phyloP scores from a whole-genome alignment of 257 asterid species.

The Leptodermis oblonga region DNA sequence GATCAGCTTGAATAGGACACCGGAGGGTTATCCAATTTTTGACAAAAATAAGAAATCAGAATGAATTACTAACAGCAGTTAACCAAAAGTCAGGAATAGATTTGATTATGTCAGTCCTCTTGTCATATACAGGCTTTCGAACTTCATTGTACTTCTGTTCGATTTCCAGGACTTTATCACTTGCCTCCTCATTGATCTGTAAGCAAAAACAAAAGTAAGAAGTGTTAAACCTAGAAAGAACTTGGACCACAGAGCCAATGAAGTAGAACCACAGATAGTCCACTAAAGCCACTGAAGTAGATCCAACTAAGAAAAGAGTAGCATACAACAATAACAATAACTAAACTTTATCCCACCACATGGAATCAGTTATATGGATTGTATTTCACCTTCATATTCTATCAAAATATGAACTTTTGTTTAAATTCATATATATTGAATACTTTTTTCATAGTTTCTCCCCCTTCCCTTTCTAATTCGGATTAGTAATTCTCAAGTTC shows the following conservation, averaged over 20 bases:
- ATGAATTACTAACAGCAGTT: slow-evolving; percentile 68
- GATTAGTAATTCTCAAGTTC: background rate
- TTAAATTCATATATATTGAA: background rate
- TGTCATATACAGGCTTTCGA: slow-evolving; percentile 84
- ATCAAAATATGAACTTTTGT: background rate
- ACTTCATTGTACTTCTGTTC: slow-evolving; percentile 83
- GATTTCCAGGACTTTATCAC: slow-evolving; percentile 85
- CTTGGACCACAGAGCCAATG: background rate
- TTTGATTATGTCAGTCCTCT: slow-evolving; percentile 63
- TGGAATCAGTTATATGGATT: too few species aligned
- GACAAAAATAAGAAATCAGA: background rate
- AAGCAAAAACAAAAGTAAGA: slow-evolving; percentile 14
- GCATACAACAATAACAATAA: too few species aligned
- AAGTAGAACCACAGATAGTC: background rate
- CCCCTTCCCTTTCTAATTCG: background rate
- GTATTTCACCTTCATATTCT: background rate
- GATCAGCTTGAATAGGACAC: background rate
- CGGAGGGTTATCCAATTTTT: background rate
- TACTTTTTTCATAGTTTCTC: background rate
- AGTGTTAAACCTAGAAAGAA: background rate
- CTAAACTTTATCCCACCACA: too few species aligned
- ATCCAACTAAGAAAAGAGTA: background rate
- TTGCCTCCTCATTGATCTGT: slow-evolving; percentile 94
- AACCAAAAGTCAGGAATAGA: slow-evolving; percentile 93
- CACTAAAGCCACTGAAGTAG: background rate